phyloP scores from a whole-genome alignment of 345 rosid genomes.

The Ceriops zippeliana region DNA sequence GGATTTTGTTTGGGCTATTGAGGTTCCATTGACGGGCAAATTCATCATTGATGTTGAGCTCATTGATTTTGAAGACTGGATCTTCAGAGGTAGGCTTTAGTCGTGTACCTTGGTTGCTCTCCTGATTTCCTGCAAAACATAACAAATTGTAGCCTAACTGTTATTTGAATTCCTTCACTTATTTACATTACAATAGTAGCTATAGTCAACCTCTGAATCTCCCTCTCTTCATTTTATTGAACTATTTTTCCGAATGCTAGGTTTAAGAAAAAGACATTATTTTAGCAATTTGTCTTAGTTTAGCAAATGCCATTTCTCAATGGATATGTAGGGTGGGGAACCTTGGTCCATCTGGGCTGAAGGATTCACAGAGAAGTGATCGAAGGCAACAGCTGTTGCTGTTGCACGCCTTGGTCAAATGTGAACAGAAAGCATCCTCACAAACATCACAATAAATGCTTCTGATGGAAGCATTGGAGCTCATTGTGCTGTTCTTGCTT shows the following conservation, averaged over 20 bases:
- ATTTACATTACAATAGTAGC: background rate
- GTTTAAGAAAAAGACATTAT: too few relatives aligned
- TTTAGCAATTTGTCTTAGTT: background rate
- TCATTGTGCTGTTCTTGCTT: constrained; percentile 82
- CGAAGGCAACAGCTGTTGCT: constrained; percentile 62
- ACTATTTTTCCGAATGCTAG: too few relatives aligned
- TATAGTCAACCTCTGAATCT: background rate
- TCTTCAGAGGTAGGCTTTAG: constrained; percentile 55
- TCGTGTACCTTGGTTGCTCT: background rate
- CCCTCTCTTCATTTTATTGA: background rate
- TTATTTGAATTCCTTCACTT: background rate
- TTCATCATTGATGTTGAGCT: constrained; percentile 87
- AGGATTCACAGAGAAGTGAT: constrained; percentile 42
- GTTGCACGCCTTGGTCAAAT: constrained; percentile 66
- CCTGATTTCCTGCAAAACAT: background rate
- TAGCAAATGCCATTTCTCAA: background rate
- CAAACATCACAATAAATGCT: constrained; percentile 69
- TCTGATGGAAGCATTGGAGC: constrained; percentile 83
- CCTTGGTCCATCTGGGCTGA: constrained; percentile 74
- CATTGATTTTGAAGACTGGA: constrained; percentile 66
- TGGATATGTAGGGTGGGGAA: constrained; percentile 56
- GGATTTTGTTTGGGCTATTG: constrained; percentile 79
- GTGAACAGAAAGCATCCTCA: constrained; percentile 77
- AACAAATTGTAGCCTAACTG: background rate
- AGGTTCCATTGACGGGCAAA: constrained; percentile 80